A percentile compares a stretch with the other conserved stretches of the same genome.
These are phyloP conservation scores for Chaetomium fimeti DNA, from an alignment of 495 filamentous ascomycete genomes.

Conservation along the genomic window DNA sequence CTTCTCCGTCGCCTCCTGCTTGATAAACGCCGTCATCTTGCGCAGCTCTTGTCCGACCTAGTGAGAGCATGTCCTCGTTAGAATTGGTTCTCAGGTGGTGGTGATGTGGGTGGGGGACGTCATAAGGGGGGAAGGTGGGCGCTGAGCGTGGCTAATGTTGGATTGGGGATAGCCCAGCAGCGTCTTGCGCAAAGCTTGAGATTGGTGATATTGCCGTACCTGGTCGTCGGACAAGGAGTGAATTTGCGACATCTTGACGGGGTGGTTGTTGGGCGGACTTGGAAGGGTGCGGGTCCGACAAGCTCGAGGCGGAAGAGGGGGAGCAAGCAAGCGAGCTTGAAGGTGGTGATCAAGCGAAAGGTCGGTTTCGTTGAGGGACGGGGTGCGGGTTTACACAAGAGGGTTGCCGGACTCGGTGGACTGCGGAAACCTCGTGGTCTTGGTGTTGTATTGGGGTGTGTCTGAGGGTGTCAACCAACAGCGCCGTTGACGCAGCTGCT, in stretches of 20 bases:
- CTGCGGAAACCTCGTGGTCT: neutral
- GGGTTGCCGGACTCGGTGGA: neutral
- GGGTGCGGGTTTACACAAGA: neutral
- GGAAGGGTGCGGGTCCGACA: slow-evolving; percentile 11
- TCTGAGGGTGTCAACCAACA: slow-evolving; percentile 27
- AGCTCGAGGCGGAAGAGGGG: slow-evolving; percentile 20
- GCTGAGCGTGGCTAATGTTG: slow-evolving; percentile 13
- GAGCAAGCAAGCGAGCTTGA: neutral
- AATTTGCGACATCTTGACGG: slow-evolving; percentile 76
- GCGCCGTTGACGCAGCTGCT: slow-evolving; percentile 26
- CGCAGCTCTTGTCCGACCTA: slow-evolving; percentile 92
- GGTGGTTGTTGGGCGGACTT: slow-evolving; percentile 25
- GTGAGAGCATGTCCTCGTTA: slow-evolving; percentile 15
- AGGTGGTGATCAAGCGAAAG: neutral
- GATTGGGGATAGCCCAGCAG: neutral
- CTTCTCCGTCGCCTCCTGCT: slow-evolving; percentile 95
- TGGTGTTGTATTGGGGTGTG: slow-evolving; percentile 13
- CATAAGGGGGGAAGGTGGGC: slow-evolving; percentile 6
- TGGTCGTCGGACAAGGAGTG: slow-evolving; percentile 97
- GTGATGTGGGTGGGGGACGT: neutral
- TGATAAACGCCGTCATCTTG: slow-evolving; percentile 99
- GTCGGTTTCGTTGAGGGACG: neutral
- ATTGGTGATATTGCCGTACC: slow-evolving; percentile 50
- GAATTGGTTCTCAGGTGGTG: neutral
- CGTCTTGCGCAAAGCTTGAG: neutral